Conservation (phyloP, 371 early-diverging fungal genomes). For the Mucor irregularis region DNA sequence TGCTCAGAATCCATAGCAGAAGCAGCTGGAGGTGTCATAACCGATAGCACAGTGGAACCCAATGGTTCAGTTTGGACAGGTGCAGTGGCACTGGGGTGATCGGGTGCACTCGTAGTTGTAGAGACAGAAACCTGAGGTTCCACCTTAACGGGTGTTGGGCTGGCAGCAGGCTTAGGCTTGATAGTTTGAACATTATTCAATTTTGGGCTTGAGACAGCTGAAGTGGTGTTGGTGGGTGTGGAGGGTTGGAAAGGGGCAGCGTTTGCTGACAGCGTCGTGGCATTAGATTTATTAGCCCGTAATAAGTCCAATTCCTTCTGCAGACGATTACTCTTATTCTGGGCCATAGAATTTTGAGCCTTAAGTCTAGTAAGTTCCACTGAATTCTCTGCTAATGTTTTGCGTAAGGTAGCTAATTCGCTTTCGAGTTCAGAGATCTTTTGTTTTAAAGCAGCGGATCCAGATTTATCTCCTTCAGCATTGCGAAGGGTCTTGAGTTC, state of each 20-base stretch:
- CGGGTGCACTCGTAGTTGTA: too few species aligned
- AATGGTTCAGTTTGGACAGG: too few species aligned
- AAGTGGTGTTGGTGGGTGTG: too few species aligned
- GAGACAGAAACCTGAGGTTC: too few species aligned
- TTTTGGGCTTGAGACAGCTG: too few species aligned
- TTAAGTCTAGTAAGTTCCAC: conserved; percentile 17
- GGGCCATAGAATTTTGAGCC: conserved; percentile 22
- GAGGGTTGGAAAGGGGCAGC: background rate
- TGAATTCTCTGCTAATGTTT: background rate
- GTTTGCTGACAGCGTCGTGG: background rate
- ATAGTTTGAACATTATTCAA: too few species aligned
- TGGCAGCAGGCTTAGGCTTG: too few species aligned
- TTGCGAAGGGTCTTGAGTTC: background rate
- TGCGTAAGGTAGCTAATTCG: conserved; percentile 1
- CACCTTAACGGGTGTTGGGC: too few species aligned
- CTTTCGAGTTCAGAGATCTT: conserved; percentile 9
- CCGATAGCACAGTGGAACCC: too few species aligned
- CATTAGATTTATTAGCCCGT: background rate
- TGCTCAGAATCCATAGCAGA: too few species aligned
- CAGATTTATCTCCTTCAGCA: background rate
- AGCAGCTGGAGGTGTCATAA: too few species aligned
- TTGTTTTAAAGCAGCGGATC: background rate
- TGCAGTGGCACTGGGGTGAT: too few species aligned
- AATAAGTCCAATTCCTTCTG: conserved; percentile 15
- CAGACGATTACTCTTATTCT: conserved; percentile 15